Evolutionary conservation across 805 yeast species (phyloP).

Genomic region (Metschnikowia kunwiensis): DNA sequence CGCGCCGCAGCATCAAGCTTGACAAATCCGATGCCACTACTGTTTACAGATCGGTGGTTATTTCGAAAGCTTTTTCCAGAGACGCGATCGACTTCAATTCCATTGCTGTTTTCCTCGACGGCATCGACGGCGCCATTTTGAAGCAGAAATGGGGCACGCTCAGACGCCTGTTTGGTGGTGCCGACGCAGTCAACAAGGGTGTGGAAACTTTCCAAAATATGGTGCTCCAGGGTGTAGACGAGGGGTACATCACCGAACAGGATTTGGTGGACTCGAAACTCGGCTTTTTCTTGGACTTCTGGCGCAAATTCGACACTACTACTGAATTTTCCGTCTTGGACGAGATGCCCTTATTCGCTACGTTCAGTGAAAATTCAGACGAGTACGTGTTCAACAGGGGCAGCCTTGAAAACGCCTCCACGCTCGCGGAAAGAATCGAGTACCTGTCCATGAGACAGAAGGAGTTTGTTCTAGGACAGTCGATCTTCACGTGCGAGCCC

Average conservation of each 20-base stretch:
- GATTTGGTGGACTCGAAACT: conserved; percentile 54
- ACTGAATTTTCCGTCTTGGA: conserved; percentile 27
- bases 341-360: conserved; percentile 37
- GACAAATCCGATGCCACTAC: conserved; percentile 49
- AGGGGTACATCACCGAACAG: conserved; percentile 46
- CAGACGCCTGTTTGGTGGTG: conserved; percentile 47
- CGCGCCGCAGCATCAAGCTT: conserved; percentile 24
- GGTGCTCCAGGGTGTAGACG: conserved; percentile 55
- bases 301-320: conserved; percentile 55
- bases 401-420: conserved; percentile 2
- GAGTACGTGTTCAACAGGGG: conserved; percentile 40
- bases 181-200: conserved; percentile 53
- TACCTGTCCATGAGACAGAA: conserved; percentile 69
- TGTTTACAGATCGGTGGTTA: conserved; percentile 62
- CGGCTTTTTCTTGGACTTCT: conserved; percentile 51
- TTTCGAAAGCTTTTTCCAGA: conserved; percentile 57
- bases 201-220: conserved; percentile 67
- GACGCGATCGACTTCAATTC: conserved; percentile 63
- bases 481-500: conserved; percentile 41
- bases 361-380: conserved; percentile 46
- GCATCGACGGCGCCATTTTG: conserved; percentile 41
- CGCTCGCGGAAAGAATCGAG: conserved; percentile 43
- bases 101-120: conserved; percentile 50
- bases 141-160: conserved; percentile 70
- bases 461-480: conserved; percentile 50